Evolutionary conservation across 2,329 filamentous ascomycete species (phyloP), one percentile per base, ranked within the genome.

Genomic region (Nemania sp.): DNA sequence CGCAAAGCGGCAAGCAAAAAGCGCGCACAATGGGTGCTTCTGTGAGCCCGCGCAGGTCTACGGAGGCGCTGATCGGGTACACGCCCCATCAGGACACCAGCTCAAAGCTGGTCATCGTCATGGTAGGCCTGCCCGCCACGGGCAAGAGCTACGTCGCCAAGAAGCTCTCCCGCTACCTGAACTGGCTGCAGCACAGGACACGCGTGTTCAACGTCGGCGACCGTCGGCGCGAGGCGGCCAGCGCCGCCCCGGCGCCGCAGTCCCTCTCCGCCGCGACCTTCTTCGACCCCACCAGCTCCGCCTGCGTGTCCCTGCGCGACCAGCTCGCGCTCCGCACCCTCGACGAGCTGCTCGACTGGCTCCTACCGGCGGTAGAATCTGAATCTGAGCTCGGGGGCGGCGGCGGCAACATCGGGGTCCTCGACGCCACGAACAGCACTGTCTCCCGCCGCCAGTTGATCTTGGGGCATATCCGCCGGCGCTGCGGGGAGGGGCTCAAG

Each of bases 351-450:
- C 58, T 69, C 22, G 27, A 57, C 6, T 69, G 64, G 64, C 22
- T 68, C n/a, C n/a, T n/a, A n/a, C n/a, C n/a, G n/a, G n/a, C n/a
- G n/a, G n/a, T n/a, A n/a, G n/a, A n/a, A n/a, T n/a, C n/a, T n/a
- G n/a, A n/a, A n/a, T n/a, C n/a, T n/a, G n/a, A n/a, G n/a, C n/a
- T n/a, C n/a, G n/a, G n/a, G n/a, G n/a, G n/a, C n/a, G n/a, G n/a
- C 10, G 63, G 38, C 32, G 67, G 67, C 29, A 60, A 69, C 24
- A 63, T 69, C 27, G 67, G 67, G 3, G 67, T 69, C 13, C 64
- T 69, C 15, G 67, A 69, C 15, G 67, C 67, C 2, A 69, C 67
- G n/a, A 69, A 69, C 58, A 69, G 67, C 59, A 69, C 67, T 3
- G 18, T 15, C 2, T 49, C 67, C 6, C 67, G 67, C 20, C 67